Percentiles rank a stretch among this genome's conserved stretches.
phyloP scores from a whole-genome alignment of 2,329 filamentous ascomycete species.

The Talaromyces sp. region DNA sequence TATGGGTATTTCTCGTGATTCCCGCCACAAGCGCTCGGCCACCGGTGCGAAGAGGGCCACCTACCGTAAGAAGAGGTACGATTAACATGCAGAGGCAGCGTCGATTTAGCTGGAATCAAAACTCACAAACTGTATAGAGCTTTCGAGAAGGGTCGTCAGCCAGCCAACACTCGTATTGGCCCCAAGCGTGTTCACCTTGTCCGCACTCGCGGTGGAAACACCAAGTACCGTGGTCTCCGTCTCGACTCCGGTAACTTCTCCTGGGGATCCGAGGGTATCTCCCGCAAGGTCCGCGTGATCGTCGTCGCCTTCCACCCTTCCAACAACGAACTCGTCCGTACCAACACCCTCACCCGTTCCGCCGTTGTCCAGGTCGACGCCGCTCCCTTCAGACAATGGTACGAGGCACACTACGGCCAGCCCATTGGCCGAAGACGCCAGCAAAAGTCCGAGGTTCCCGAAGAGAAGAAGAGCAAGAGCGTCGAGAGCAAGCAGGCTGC shows the following conservation, averaged over 20 bases:
- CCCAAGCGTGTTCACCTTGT: slow-evolving; percentile 94
- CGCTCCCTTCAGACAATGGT: slow-evolving; percentile 99
- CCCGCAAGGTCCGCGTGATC: slow-evolving; percentile 99
- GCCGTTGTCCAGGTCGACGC: slow-evolving; percentile 99
- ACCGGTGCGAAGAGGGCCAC: slow-evolving; percentile 96
- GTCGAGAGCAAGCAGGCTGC: slow-evolving; percentile 96
- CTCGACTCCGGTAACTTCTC: slow-evolving; percentile 99
- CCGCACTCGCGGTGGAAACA: slow-evolving; percentile 96
- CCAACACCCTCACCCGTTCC: slow-evolving; percentile 99
- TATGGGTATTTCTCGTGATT: slow-evolving; percentile 99
- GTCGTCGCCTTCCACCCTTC: slow-evolving; percentile 98
- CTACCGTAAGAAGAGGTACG: slow-evolving; percentile 66
- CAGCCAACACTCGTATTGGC: slow-evolving; percentile 99
- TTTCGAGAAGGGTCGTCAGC: slow-evolving; percentile 99
- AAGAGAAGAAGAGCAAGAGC: slow-evolving; percentile 89
- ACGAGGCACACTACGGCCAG: slow-evolving; percentile 98
- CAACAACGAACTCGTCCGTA: slow-evolving; percentile 99
- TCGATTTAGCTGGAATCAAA: neutral
- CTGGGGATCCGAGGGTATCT: slow-evolving; percentile 95
- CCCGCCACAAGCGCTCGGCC: slow-evolving; percentile 99
- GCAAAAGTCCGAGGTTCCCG: slow-evolving; percentile 61
- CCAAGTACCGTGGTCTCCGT: slow-evolving; percentile 98
- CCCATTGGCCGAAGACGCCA: slow-evolving; percentile 85
- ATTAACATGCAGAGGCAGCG: slow-evolving; percentile 17
- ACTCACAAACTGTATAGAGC: slow-evolving; percentile 66